Evolutionary conservation across 2,329 filamentous ascomycete species (phyloP), one percentile per base, ranked within the genome.

Genomic region (Paracoccidioides brasiliensis): DNA sequence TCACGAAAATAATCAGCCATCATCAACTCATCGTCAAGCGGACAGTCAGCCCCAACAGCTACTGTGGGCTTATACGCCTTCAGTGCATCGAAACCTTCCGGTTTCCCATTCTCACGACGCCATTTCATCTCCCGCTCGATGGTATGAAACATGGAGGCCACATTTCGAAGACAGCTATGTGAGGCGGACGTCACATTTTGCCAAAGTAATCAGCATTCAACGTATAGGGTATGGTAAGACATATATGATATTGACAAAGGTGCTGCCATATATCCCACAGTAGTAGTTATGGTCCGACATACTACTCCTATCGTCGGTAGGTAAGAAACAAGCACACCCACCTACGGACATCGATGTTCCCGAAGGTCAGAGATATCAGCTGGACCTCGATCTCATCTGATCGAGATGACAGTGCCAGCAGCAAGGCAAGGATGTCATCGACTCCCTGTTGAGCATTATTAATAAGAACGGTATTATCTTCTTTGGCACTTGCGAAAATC

Each of bases 281-380:
- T 22, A 7, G 6, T 14, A 55, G 42, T 14, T 14, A 48, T 6
- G 4, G 30, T 35, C 10, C 10, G 3, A 4, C 2, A 35, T 15
- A 35, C 32, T 14, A 12, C 4, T 7, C 14, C 9, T 35, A 15
- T 48, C 14, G n/a, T 22, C 32, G 30, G 7, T 22, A 5, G 33
- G 33, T 5, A 30, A n/a, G 37, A 32, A 46, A 33, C 14, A 5
- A 14, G 37, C 4, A 28, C 28, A 61, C 73, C 58, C 70, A 89
- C 86, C 83, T 90, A 59, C 90, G 79, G 14, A 95, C 82, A 62
- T 90, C 83, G 28, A 97, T 88, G 67, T 98, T 98, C 56, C 93
- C 93, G 70, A 93, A 96, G 0, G 90, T 95, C 58, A 96, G 79
- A 1, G 90, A 95, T 56, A 98, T 78, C 70, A 97, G 79, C 49